phyloP scores from a whole-genome alignment of 306 rosid species.

The Cicer cuneatum region DNA sequence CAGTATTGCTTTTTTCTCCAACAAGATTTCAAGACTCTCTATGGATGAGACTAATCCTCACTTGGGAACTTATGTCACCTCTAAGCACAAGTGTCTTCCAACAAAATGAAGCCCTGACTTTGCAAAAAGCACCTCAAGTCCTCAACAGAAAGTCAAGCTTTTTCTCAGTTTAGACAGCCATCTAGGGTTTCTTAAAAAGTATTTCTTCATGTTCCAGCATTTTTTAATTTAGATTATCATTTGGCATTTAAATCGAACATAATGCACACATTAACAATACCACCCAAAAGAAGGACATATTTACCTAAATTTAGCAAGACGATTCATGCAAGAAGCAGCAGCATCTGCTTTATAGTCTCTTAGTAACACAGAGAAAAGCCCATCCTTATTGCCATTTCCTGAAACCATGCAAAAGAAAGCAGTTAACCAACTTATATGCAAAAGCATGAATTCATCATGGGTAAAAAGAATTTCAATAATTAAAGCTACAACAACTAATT shows the following conservation, averaged over 20 bases:
- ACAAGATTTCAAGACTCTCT: not conserved
- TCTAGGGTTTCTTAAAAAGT: not conserved
- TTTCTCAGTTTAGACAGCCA: not conserved
- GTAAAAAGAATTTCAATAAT: not conserved
- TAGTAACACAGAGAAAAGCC: constrained; percentile 88
- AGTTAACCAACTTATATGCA: constrained; percentile 27
- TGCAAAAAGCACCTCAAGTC: constrained; percentile 19
- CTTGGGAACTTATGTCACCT: constrained; percentile 10
- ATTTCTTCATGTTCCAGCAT: not conserved
- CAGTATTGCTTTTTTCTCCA: constrained; percentile 10
- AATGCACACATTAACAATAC: not conserved
- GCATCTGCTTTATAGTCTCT: constrained; percentile 91
- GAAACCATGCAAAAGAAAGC: constrained; percentile 42
- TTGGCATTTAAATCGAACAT: constrained; percentile 29
- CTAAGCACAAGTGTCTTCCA: not conserved
- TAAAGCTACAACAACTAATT: constrained; percentile 13
- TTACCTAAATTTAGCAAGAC: constrained; percentile 92
- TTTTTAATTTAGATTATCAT: constrained; percentile 16
- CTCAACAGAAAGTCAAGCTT: constrained; percentile 20
- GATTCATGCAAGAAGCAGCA: constrained; percentile 97
- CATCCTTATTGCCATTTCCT: constrained; percentile 98
- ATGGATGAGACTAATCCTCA: constrained; percentile 10
- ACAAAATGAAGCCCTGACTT: constrained; percentile 16
- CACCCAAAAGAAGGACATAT: constrained; percentile 30
- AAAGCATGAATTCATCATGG: constrained; percentile 28